These are phyloP conservation scores for Calonectria pteridis DNA, from an alignment of 2,329 filamentous ascomycete genomes.

Conservation along the genomic window DNA sequence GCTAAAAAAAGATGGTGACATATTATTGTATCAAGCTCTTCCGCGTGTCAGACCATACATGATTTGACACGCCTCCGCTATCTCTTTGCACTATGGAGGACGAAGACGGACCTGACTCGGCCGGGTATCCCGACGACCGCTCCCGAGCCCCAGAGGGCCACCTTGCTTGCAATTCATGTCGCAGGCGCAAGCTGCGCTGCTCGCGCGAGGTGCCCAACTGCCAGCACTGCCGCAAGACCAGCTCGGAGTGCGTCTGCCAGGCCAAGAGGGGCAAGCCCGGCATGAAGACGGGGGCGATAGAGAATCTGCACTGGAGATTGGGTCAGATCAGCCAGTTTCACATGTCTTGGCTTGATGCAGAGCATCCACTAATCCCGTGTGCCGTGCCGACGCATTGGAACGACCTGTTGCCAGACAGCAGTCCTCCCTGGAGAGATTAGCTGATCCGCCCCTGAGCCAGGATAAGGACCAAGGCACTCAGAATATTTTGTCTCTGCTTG, in stretches of 20 bases:
- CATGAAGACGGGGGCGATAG: slow-evolving; percentile 53
- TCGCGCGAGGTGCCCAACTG: slow-evolving; percentile 9
- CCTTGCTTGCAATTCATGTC: slow-evolving; percentile 16
- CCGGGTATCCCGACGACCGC: slow-evolving; percentile 8
- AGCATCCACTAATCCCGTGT: not conserved
- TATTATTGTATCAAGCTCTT: slow-evolving; percentile 10
- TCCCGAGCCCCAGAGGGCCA: slow-evolving; percentile 4
- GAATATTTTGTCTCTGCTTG: slow-evolving; percentile 25
- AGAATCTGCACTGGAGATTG: slow-evolving; percentile 50
- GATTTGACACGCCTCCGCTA: not conserved
- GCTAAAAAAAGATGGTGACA: slow-evolving; percentile 3
- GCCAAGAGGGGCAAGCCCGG: slow-evolving; percentile 50
- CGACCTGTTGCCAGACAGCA: slow-evolving; percentile 31
- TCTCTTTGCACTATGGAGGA: slow-evolving; percentile 2
- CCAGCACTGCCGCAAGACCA: slow-evolving; percentile 19
- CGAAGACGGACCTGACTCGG: slow-evolving; percentile 2
- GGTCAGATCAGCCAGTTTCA: slow-evolving; percentile 33
- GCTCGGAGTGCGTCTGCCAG: slow-evolving; percentile 46
- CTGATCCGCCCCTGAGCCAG: not conserved
- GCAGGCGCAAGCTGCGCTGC: slow-evolving; percentile 18
- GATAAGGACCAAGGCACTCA: not conserved
- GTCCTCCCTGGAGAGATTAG: slow-evolving; percentile 10
- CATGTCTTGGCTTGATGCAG: not conserved
- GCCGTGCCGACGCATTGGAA: slow-evolving; percentile 28
- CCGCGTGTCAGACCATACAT: not conserved